Evolutionary conservation across 2,329 filamentous ascomycete genomes (phyloP).

Genomic region (Cadophora gregata): DNA sequence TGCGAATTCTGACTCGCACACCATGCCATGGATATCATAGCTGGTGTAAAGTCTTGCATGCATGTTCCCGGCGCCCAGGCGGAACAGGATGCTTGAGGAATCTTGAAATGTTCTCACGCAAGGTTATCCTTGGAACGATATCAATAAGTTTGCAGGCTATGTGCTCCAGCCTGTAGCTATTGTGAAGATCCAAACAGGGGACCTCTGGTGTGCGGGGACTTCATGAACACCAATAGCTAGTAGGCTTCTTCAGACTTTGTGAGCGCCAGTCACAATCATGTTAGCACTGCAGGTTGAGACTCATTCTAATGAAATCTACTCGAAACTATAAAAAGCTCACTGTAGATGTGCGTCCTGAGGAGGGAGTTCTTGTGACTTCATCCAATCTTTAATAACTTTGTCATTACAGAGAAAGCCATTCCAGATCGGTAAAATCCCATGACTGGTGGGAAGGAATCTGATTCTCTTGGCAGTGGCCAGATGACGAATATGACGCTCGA

Average conservation of each 20-base stretch:
- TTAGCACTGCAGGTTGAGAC: background rate
- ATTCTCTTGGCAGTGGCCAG: conserved; percentile 20
- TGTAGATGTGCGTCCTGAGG: background rate
- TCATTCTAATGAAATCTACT: background rate
- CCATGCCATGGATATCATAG: background rate
- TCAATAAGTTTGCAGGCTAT: background rate
- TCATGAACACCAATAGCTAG: background rate
- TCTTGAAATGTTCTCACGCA: background rate
- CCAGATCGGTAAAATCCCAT: background rate
- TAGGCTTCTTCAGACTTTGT: background rate
- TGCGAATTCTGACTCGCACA: background rate
- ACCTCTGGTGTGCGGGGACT: background rate
- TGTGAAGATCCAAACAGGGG: background rate
- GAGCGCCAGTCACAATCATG: background rate
- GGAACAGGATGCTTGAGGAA: background rate
- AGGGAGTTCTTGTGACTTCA: background rate
- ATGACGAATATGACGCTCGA: conserved; percentile 14
- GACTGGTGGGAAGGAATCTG: background rate
- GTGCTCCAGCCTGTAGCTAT: background rate
- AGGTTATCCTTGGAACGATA: background rate
- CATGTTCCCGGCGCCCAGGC: background rate
- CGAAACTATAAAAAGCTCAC: background rate
- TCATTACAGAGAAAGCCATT: background rate
- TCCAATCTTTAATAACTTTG: background rate
- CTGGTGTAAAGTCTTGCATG: background rate